phyloP scores from a whole-genome alignment of 257 asterid genomes.

The Solanum medicagineum region DNA sequence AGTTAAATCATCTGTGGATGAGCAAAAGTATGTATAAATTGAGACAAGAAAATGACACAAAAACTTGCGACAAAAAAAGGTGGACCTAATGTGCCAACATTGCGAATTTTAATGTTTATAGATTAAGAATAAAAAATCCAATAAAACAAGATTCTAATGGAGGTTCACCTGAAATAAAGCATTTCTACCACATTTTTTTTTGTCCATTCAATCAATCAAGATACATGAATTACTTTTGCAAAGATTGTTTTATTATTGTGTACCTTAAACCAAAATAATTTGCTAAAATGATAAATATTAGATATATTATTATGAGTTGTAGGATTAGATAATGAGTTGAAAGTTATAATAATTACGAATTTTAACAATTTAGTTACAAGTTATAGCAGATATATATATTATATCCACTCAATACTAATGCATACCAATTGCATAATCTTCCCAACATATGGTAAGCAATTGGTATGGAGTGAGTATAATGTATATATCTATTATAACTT shows the following conservation, averaged over 20 bases:
- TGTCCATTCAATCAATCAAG: not conserved
- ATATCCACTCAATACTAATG: no score
- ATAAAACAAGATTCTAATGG: not conserved
- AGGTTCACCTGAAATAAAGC: not conserved
- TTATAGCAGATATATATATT: no score
- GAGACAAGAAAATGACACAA: not conserved
- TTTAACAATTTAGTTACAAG: no score
- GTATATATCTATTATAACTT: no score
- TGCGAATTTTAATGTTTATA: not conserved
- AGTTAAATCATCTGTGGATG: not conserved
- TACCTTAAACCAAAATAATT: not conserved
- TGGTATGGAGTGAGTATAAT: no score
- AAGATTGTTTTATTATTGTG: not conserved
- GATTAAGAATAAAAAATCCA: not conserved
- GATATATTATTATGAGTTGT: no score
- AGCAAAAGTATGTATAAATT: not conserved
- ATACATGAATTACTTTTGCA: not conserved
- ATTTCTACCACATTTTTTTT: not conserved
- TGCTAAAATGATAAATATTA: no score
- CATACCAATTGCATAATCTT: no score
- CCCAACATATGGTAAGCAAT: no score
- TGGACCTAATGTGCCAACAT: not conserved
- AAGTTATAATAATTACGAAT: no score
- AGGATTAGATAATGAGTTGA: no score
- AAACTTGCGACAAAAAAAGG: not conserved